These are phyloP conservation scores for Mariannaea sp. DNA, from an alignment of 2,329 filamentous ascomycete species.

Conservation along the genomic window DNA sequence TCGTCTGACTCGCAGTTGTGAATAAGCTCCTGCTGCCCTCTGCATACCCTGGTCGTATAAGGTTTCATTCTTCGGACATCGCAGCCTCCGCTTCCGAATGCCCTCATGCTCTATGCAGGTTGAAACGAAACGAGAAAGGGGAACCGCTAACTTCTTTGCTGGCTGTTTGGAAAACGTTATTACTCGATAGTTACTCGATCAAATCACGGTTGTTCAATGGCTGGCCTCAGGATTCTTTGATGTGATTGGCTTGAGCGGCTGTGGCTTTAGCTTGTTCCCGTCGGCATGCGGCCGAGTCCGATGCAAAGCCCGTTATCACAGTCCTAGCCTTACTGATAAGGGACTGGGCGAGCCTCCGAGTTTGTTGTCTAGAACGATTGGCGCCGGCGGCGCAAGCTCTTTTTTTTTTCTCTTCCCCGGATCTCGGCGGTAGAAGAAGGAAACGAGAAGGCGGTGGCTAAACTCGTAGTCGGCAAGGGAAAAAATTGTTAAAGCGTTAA, in stretches of 20 bases:
- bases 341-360: neutral
- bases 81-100: conserved; percentile 9
- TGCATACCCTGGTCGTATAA: no score
- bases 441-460: no score
- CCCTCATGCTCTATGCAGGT: conserved; percentile 3
- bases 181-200: conserved; percentile 55
- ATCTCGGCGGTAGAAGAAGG: no score
- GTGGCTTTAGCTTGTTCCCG: neutral
- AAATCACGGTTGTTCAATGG: conserved; percentile 41
- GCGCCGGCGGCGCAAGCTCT: conserved; percentile 13
- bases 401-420: conserved; percentile 1
- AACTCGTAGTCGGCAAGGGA: no score
- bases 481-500: conserved; percentile 8
- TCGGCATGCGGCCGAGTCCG: conserved; percentile 36
- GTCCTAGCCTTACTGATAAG: conserved; percentile 18
- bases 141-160: neutral
- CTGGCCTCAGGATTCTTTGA: conserved; percentile 14
- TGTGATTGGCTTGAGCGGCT: conserved; percentile 31
- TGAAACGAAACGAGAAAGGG: neutral
- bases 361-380: neutral
- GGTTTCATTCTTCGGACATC: no score
- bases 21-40: neutral
- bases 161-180: no score
- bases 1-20: conserved; percentile 10
- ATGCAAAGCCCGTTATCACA: conserved; percentile 20